These are phyloP conservation scores for Thielaviopsis populi DNA, from an alignment of 2,329 filamentous ascomycete species.

Conservation along the genomic window DNA sequence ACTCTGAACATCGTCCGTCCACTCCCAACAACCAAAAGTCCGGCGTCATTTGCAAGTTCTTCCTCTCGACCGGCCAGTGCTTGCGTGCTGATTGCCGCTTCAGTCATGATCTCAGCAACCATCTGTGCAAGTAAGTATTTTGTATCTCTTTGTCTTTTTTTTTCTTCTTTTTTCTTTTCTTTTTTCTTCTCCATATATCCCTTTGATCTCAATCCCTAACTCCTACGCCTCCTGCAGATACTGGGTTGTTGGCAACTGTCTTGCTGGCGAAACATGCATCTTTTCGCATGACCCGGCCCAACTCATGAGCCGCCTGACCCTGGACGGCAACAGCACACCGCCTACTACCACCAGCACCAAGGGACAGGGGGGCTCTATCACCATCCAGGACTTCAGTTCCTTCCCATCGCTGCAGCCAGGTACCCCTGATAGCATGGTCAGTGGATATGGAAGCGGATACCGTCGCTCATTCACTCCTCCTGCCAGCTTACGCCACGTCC, in stretches of 20 bases:
- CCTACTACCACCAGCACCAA: conserved; percentile 32
- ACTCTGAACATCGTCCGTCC: conserved; percentile 54
- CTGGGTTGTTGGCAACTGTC: conserved; percentile 89
- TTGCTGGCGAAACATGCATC: conserved; percentile 84
- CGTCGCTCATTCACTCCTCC: conserved; percentile 47
- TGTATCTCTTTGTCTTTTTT: conserved; percentile 16
- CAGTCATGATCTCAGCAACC: conserved; percentile 88
- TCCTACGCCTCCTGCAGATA: conserved; percentile 42
- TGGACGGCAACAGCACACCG: conserved; percentile 51
- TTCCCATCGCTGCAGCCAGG: conserved; percentile 62
- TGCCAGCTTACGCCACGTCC: conserved; percentile 52
- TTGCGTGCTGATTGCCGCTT: conserved; percentile 92
- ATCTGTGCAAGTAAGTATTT: conserved; percentile 83
- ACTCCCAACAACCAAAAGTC: conserved; percentile 70
- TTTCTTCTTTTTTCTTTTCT: conserved; percentile 12
- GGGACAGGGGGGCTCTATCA: conserved; percentile 47
- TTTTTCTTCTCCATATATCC: not conserved
- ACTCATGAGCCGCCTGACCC: conserved; percentile 63
- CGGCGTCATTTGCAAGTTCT: conserved; percentile 92
- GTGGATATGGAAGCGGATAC: conserved; percentile 28
- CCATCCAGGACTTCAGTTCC: conserved; percentile 67
- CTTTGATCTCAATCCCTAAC: conserved; percentile 19
- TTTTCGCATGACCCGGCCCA: conserved; percentile 93
- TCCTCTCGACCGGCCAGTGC: conserved; percentile 87
- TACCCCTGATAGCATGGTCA: conserved; percentile 40